phyloP scores from a whole-genome alignment of 257 asterid genomes.

The Solanum piurae region DNA sequence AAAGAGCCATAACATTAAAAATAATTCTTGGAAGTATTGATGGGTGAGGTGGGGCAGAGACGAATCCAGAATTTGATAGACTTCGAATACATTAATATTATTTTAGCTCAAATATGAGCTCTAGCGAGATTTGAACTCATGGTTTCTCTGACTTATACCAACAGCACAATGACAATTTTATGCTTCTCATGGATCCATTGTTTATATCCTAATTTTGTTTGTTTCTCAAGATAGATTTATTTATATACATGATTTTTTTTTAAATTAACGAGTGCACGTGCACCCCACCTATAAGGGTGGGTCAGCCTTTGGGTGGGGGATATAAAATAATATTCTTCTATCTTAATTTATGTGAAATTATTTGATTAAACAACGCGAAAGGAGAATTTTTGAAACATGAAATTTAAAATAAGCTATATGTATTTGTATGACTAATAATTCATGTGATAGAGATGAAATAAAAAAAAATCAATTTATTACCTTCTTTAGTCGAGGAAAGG shows the following conservation, averaged over 20 bases:
- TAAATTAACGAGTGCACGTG: background rate
- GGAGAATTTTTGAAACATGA: background rate
- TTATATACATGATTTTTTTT: too few species aligned
- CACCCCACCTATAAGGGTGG: fast-evolving
- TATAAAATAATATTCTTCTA: background rate
- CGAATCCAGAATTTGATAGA: too few species aligned
- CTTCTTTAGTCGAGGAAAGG: background rate
- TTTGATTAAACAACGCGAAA: background rate
- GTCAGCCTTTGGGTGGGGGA: background rate
- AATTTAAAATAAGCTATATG: background rate
- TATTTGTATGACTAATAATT: background rate
- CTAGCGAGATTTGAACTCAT: too few species aligned
- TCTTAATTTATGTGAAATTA: background rate
- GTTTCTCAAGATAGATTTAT: too few species aligned
- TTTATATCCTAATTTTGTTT: too few species aligned
- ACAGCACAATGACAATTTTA: too few species aligned
- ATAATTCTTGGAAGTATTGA: background rate
- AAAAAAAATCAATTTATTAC: background rate
- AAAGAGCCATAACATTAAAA: background rate
- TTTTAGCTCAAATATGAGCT: too few species aligned
- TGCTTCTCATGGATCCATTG: too few species aligned
- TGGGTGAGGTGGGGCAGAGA: background rate
- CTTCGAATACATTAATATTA: fast-evolving
- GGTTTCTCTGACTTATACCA: too few species aligned
- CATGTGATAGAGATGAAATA: background rate